Conservation (phyloP, 108 stramenopile species). For the Fistulifera solaris region DNA sequence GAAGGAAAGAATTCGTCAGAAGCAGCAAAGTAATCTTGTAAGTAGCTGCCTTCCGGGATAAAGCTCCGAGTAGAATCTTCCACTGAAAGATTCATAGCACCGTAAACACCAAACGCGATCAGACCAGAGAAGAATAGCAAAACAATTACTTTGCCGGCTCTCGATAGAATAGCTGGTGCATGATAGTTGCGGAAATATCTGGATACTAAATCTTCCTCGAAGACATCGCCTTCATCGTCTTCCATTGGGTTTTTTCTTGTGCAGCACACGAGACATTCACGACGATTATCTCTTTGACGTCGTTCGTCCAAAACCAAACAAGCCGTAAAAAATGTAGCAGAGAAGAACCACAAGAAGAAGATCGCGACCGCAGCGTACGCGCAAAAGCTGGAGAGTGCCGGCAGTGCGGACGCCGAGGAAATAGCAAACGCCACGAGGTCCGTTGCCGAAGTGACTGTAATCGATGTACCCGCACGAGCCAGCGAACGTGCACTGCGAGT, state of each 20-base stretch:
- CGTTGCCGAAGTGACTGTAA: slow-evolving; percentile 68
- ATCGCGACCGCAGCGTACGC: slow-evolving; percentile 60
- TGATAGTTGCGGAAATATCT: slow-evolving; percentile 48
- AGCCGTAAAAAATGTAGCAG: slow-evolving; percentile 58
- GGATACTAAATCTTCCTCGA: slow-evolving; percentile 24
- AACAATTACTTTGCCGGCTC: slow-evolving; percentile 24
- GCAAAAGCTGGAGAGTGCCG: slow-evolving; percentile 72
- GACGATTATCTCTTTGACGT: slow-evolving; percentile 63
- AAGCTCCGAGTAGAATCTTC: slow-evolving; percentile 54
- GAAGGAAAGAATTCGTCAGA: slow-evolving; percentile 40
- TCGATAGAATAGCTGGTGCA: slow-evolving; percentile 42
- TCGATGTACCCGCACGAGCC: slow-evolving; percentile 47
- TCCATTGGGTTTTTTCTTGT: slow-evolving; percentile 20
- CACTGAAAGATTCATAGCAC: slow-evolving; percentile 36
- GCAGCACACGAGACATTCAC: slow-evolving; percentile 54
- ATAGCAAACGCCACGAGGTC: slow-evolving; percentile 77
- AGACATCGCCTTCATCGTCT: neutral
- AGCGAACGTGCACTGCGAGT: slow-evolving; percentile 35
- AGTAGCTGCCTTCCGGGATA: slow-evolving; percentile 69
- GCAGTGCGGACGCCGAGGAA: slow-evolving; percentile 47
- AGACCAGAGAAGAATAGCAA: slow-evolving; percentile 34
- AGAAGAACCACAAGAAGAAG: slow-evolving; percentile 62
- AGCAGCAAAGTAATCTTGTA: slow-evolving; percentile 42
- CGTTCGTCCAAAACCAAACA: slow-evolving; percentile 62
- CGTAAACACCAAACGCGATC: slow-evolving; percentile 39